Evolutionary conservation across 345 rosid species (phyloP), one percentile per base, ranked within the genome.

Genomic region (Murraya paniculata): DNA sequence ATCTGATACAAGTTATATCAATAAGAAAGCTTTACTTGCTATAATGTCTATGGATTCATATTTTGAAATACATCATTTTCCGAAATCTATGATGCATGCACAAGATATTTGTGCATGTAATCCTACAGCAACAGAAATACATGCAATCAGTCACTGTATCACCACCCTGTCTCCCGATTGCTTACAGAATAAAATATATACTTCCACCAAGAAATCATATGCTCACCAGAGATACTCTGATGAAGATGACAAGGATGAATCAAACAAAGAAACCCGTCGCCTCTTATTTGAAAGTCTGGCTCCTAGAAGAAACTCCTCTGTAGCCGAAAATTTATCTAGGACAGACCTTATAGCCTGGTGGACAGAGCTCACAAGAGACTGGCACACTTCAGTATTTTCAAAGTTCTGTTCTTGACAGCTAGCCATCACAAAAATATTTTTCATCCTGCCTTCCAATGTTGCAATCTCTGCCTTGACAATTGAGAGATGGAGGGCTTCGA

Each of bases 371-470:
- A 78, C 48, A 19, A 85, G 83, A 24, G 64, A 18, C n/a, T 79
- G 69, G n/a, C 65, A 27, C 36, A 73, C 62, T 64, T 75, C 72
- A 31, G 61, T 35, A 73, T 74, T 80, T 77, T 74, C 78, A 73
- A 30, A 38, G 31, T 66, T 73, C 72, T 25, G 65, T 9, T 50
- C 81, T 45, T 74, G 76, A 78, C 76, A 64, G 68, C 69, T 60
- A 24, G 79, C 72, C 60, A 89, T 50, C 13, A 84, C 72, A 53
- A 87, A 35, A 56, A 73, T 77, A 31, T 56, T 78, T 79, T 84
- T 87, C 82, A 87, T 39, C 73, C 88, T 81, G 71, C 81, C 82
- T 68, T 74, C 88, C 33, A 83, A 69, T 24, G 90, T 89, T 68
- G 89, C 84, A 18, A 84, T 77, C 74, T 89, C 90, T 74, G 87